Evolutionary conservation across 768 basidiomycete genomes (phyloP), one percentile per base, ranked within the genome.

Genomic region (Mycena rosella): DNA sequence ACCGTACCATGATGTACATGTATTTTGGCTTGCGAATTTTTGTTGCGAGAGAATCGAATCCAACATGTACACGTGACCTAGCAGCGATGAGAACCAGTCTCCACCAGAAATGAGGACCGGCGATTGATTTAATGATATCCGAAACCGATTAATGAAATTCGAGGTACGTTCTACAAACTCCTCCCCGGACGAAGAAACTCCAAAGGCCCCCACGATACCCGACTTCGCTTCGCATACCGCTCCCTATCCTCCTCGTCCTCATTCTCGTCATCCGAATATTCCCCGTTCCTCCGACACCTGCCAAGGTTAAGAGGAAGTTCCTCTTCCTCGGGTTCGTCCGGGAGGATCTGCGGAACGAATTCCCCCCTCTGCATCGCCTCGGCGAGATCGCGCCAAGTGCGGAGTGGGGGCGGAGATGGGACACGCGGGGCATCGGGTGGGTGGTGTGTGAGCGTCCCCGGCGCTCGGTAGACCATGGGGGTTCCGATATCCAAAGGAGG

Each of bases 181-280:
- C 53, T 14, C 14, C 34, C 5, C 9, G 22, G 14, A 11, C 60
- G 52, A 34, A 62, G 40, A 54, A 62, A 45, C 18, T 53, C 30
- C 15, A 53, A 11, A 32, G 60, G 60, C 10, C 52, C 42, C 52
- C 51, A 62, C 5, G 60, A 61, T 26, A 32, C 22, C 18, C 60
- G 60, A 13, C 29, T 54, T 22, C 60, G 60, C 52, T 54, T 62
- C 40, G 52, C 52, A 44, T 53, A 51, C 24, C 52, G 40, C 29
- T 51, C 49, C 29, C n/a, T n/a, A n/a, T 51, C 49, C 2, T 18
- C 49, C 27, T 51, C 49, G 5, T 27, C 26, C 13, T 32, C 60
- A 2, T 53, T 51, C 8, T 60, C 59, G 9, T 45, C 49, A 14
- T 44, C 51, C 2, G 29, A 32, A 6, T 32, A 51, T 3, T 61